Evolutionary conservation across 2,329 filamentous ascomycete species (phyloP), one percentile per base, ranked within the genome.

Genomic region (Apiospora kogelbergensis): DNA sequence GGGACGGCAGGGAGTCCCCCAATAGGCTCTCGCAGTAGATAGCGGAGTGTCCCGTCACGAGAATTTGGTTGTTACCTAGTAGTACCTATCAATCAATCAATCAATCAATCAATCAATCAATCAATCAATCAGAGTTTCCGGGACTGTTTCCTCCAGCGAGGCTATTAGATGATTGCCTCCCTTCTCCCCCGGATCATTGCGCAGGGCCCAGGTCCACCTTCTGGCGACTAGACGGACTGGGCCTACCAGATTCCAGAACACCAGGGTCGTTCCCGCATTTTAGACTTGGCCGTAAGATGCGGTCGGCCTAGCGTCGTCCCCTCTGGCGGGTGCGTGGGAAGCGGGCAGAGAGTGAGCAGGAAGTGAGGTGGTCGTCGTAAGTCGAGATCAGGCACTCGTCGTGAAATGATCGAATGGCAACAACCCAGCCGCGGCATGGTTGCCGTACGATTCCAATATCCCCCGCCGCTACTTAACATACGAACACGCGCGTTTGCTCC

Each of bases 401-500:
- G 48, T 26, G 48, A 57, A 33, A 33, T 30, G 24, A 15, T 57
- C 48, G 26, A 60, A 60, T 60, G 53, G 53, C 26, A 37, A 60
- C 37, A 60, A 60, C 53, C 53, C 37, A 37, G 33, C 48, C 15
- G 4, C 6, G 22, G 48, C 24, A 5, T 57, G 48, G 33, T 57
- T 20, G 48, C 48, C 48, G 48, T 57, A 57, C 48, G 48, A 57
- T 57, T 15, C 15, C 15, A 10, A 30, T 2, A 33, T 9, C 24
- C 24, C 20, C 6, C 48, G 26, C 22, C 15, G 10, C 30, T 57
- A 57, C 48, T 57, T 57, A 57, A 57, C 48, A 57, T 57, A 57
- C 48, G 48, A 57, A 57, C 33, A 57, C 48, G 48, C 48, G 48
- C 48, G 48, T 57, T 57, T 30, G 24, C 48, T 57, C 48, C 48